Conservation (phyloP, 306 rosid genomes). For the Vigna angularis region DNA sequence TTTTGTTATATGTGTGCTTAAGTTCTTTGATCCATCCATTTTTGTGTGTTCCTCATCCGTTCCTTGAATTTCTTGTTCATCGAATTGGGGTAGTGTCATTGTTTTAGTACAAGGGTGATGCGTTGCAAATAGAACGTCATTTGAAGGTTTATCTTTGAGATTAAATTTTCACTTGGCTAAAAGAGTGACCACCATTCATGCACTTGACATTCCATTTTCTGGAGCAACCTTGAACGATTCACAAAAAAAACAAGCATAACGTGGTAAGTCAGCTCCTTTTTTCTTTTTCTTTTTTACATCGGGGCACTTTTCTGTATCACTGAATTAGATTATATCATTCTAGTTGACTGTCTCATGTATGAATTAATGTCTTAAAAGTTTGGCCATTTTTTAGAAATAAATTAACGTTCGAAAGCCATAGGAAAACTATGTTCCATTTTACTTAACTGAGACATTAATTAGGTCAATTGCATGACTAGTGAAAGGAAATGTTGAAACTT, state of each 20-base stretch:
- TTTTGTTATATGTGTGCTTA: slow-evolving; percentile 21
- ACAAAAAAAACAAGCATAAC: not conserved
- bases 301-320: too few relatives aligned
- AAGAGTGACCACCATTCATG: not conserved
- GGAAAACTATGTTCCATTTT: too few relatives aligned
- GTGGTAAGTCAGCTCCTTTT: too few relatives aligned
- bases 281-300: too few relatives aligned
- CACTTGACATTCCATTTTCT: not conserved
- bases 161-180: not conserved
- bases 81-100: not conserved
- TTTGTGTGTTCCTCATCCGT: slow-evolving; percentile 5
- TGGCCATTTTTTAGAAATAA: too few relatives aligned
- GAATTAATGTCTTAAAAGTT: too few relatives aligned
- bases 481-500: too few relatives aligned
- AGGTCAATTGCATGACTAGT: too few relatives aligned
- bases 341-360: too few relatives aligned
- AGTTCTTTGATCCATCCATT: slow-evolving; percentile 8
- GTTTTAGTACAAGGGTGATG: not conserved
- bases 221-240: not conserved
- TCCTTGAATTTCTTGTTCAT: slow-evolving; percentile 1
- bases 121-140: not conserved
- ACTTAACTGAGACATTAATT: too few relatives aligned
- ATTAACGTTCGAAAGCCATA: too few relatives aligned
- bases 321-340: too few relatives aligned
- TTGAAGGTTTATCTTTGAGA: not conserved